These are phyloP conservation scores for Biancaea sappan DNA, from an alignment of 306 rosid species.

Conservation along the genomic window DNA sequence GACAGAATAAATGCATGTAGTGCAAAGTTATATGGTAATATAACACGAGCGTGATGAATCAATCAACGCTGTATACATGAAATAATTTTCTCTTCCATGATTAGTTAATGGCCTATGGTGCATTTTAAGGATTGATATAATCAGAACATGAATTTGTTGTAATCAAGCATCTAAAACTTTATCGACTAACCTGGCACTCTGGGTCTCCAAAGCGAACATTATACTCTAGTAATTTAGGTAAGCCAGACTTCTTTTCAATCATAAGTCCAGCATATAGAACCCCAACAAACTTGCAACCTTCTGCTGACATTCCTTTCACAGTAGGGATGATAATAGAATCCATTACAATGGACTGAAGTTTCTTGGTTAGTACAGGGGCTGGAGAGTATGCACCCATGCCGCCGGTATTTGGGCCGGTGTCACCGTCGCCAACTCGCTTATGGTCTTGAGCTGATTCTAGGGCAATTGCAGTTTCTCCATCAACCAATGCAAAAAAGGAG, in stretches of 20 bases:
- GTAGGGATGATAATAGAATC: slow-evolving; percentile 84
- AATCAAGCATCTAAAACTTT: slow-evolving; percentile 40
- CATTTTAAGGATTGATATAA: slow-evolving; percentile 4
- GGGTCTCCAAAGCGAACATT: slow-evolving; percentile 97
- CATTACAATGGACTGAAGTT: slow-evolving; percentile 78
- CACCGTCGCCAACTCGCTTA: slow-evolving; percentile 91
- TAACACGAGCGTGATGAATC: neutral
- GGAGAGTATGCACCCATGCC: slow-evolving; percentile 99
- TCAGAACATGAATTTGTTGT: slow-evolving; percentile 10
- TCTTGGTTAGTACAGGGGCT: slow-evolving; percentile 79
- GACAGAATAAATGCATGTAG: too few species aligned
- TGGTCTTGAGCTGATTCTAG: slow-evolving; percentile 97
- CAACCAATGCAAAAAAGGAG: slow-evolving; percentile 86
- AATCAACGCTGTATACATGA: slow-evolving; percentile 5
- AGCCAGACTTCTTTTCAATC: slow-evolving; percentile 90
- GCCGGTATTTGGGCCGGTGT: slow-evolving; percentile 94
- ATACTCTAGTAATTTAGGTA: slow-evolving; percentile 88
- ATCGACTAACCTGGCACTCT: slow-evolving; percentile 93
- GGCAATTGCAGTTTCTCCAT: slow-evolving; percentile 90
- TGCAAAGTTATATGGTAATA: neutral
- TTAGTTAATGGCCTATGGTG: neutral
- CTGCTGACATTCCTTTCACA: slow-evolving; percentile 87
- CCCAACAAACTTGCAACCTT: slow-evolving; percentile 91
- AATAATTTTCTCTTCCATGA: slow-evolving; percentile 8
- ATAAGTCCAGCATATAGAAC: slow-evolving; percentile 90